A percentile compares a stretch with the other conserved stretches of the same genome.
These are phyloP conservation scores for Taphrina deformans DNA, from an alignment of 1,139 yeast species.

Conservation along the genomic window DNA sequence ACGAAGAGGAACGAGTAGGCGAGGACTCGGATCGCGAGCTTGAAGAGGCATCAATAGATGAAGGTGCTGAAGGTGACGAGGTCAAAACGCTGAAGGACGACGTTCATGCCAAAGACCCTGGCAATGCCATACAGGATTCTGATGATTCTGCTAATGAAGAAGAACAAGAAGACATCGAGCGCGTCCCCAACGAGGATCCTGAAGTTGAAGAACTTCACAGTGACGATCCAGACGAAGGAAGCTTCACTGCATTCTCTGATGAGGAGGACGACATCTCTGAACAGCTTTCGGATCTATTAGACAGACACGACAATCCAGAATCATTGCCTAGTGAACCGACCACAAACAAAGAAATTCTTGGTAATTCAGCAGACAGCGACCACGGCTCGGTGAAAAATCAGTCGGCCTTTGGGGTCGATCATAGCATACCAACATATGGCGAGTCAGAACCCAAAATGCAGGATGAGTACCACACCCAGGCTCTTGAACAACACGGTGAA, in stretches of 20 bases:
- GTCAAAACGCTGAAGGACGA: background rate
- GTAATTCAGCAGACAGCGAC: no score
- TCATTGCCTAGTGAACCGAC: background rate
- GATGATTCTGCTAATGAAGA: background rate
- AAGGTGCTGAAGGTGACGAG: no score
- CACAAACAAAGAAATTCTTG: no score
- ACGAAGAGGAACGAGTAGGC: conserved; percentile 43
- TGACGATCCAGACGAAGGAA: background rate
- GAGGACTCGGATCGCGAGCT: background rate
- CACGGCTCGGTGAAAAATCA: no score
- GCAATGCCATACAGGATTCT: background rate
- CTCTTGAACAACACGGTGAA: background rate
- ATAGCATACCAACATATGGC: background rate
- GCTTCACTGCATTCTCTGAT: background rate
- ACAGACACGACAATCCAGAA: background rate
- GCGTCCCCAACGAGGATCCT: background rate
- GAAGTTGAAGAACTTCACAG: background rate
- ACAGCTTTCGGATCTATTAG: background rate
- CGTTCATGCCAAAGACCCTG: background rate
- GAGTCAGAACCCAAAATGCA: no score
- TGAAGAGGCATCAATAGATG: background rate
- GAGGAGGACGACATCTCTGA: background rate
- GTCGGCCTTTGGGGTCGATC: background rate
- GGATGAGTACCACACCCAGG: background rate
- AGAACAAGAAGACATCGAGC: no score